Percentiles rank a stretch among this genome's conserved stretches.
These are phyloP conservation scores for Neurospora terricola DNA, from an alignment of 495 filamentous ascomycete genomes.

Conservation along the genomic window DNA sequence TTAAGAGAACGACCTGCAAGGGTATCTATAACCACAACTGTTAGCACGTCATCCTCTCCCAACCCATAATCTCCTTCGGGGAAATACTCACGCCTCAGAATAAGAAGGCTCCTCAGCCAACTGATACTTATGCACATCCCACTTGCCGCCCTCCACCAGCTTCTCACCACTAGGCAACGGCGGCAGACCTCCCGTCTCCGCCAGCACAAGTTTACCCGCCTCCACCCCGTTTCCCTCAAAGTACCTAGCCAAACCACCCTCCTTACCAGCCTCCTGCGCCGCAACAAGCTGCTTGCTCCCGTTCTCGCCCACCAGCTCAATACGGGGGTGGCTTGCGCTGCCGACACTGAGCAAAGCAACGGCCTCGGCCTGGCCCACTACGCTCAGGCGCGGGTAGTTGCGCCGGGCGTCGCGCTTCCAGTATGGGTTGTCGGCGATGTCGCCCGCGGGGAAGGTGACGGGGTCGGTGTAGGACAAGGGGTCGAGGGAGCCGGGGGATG, in stretches of 20 bases:
- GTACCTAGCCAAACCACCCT: constrained; percentile 58
- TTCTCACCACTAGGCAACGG: constrained; percentile 65
- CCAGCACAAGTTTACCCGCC: constrained; percentile 53
- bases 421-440: constrained; percentile 96
- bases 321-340: constrained; percentile 67
- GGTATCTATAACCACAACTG: constrained; percentile 16
- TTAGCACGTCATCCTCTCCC: constrained; percentile 13
- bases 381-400: constrained; percentile 72
- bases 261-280: constrained; percentile 66
- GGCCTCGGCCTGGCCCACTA: constrained; percentile 74
- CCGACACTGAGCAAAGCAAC: constrained; percentile 80
- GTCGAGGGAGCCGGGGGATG: constrained; percentile 69
- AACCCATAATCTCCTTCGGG: too few species aligned
- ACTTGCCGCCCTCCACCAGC: constrained; percentile 26
- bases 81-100: constrained; percentile 41
- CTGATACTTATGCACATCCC: constrained; percentile 45
- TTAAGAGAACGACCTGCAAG: constrained; percentile 26
- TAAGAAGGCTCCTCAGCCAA: constrained; percentile 49
- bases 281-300: constrained; percentile 70
- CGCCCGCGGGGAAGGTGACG: constrained; percentile 81
- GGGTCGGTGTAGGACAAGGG: constrained; percentile 78
- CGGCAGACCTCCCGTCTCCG: constrained; percentile 57
- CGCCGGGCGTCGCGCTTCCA: constrained; percentile 90
- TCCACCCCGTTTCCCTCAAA: constrained; percentile 59
- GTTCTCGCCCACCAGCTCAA: constrained; percentile 74